A percentile compares a stretch with the other conserved stretches of the same genome.
Conservation (phyloP, 257 asterid genomes). For the Paraleonurus japonicus region DNA sequence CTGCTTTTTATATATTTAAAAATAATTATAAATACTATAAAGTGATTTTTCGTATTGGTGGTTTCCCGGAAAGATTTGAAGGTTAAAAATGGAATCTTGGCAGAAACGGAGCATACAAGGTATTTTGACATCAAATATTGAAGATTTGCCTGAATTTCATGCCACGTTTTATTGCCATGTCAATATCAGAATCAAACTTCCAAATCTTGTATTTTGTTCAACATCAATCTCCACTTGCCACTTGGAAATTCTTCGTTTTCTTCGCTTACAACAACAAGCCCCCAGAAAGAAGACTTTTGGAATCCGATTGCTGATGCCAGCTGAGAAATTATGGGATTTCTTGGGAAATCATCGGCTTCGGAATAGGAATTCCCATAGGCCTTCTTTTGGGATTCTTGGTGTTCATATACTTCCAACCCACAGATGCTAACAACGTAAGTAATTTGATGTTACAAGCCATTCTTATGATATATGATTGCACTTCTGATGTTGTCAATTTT, state of each 20-base stretch:
- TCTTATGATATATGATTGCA: no score
- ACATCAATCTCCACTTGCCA: conserved; percentile 27
- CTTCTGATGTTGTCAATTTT: no score
- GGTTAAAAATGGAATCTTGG: neutral
- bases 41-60: no score
- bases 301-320: neutral
- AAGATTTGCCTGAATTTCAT: neutral
- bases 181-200: conserved; percentile 24
- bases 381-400: conserved; percentile 55
- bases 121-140: neutral
- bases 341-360: conserved; percentile 51
- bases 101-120: neutral
- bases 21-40: no score
- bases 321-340: conserved; percentile 51
- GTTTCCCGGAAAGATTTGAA: no score
- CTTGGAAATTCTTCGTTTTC: neutral
- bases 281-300: neutral
- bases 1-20: no score
- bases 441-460: no score
- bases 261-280: neutral
- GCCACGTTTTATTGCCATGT: conserved; percentile 27
- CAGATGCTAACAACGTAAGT: conserved; percentile 49
- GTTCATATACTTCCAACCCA: conserved; percentile 48
- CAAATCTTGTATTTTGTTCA: neutral
- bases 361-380: conserved; percentile 59